These are phyloP conservation scores for Limnanthes douglasii DNA, from an alignment of 345 rosid species.

Conservation along the genomic window DNA sequence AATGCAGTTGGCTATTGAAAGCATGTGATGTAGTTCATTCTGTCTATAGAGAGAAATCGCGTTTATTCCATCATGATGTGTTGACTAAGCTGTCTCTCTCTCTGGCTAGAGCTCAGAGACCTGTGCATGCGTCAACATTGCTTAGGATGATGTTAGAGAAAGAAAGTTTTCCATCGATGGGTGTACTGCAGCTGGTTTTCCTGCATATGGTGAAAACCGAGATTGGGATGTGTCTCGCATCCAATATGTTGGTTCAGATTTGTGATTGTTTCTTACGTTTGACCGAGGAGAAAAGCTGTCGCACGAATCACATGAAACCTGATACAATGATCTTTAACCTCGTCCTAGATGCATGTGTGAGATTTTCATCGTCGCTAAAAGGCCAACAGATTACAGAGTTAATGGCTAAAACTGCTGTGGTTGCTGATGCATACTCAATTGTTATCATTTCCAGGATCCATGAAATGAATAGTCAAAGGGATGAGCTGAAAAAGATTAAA, in stretches of 20 bases:
- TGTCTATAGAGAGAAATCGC: constrained; percentile 27
- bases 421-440: constrained; percentile 68
- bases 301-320: constrained; percentile 27
- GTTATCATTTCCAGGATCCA: constrained; percentile 38
- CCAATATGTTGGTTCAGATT: constrained; percentile 51
- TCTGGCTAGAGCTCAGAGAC: constrained; percentile 60
- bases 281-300: constrained; percentile 9
- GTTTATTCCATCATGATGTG: constrained; percentile 18
- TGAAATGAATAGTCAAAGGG: constrained; percentile 63
- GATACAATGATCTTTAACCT: constrained; percentile 61
- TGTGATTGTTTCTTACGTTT: constrained; percentile 20
- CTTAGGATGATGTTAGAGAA: constrained; percentile 45
- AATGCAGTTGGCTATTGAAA: constrained; percentile 35
- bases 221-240: constrained; percentile 47
- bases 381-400: constrained; percentile 59
- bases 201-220: constrained; percentile 72
- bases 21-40: constrained; percentile 33
- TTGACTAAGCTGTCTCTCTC: constrained; percentile 41
- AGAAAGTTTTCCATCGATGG: constrained; percentile 14
- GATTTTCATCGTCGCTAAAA: constrained; percentile 45
- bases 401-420: constrained; percentile 37
- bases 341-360: constrained; percentile 62
- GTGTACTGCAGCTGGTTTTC: constrained; percentile 26
- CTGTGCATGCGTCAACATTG: constrained; percentile 32
- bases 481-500: constrained; percentile 61